Evolutionary conservation across 345 rosid genomes (phyloP).

Genomic region (Geranium brycei): DNA sequence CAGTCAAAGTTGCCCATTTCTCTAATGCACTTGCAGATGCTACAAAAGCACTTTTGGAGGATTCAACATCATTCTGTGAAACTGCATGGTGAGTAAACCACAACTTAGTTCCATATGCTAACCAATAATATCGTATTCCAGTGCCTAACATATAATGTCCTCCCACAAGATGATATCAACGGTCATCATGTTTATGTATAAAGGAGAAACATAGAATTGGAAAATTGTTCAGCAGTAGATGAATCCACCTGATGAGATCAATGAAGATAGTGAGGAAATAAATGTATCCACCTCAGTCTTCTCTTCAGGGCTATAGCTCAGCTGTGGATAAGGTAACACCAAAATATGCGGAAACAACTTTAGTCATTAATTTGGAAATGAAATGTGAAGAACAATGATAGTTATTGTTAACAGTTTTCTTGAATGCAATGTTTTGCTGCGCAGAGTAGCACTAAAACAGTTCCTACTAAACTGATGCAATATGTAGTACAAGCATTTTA

Average conservation of each 20-base stretch:
- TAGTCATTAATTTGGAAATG: too few relatives aligned
- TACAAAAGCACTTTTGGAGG: slow-evolving; percentile 66
- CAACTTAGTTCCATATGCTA: too few relatives aligned
- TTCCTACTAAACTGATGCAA: background rate
- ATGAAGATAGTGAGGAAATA: slow-evolving; percentile 62
- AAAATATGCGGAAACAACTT: too few relatives aligned
- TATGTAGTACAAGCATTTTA: background rate
- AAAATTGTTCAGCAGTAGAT: background rate
- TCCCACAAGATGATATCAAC: too few relatives aligned
- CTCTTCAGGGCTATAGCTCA: slow-evolving; percentile 59
- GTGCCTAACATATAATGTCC: background rate
- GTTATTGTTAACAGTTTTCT: too few relatives aligned
- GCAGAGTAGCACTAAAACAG: background rate
- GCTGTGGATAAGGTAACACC: slow-evolving; percentile 23
- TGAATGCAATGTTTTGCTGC: too few relatives aligned
- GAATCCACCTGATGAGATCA: slow-evolving; percentile 62
- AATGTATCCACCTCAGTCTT: slow-evolving; percentile 56
- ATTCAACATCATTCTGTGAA: slow-evolving; percentile 48
- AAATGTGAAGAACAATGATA: too few relatives aligned
- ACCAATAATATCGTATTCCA: background rate
- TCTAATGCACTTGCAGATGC: slow-evolving; percentile 72
- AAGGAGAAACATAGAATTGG: background rate
- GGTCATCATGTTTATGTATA: too few relatives aligned
- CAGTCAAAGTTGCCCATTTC: slow-evolving; percentile 67
- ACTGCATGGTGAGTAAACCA: slow-evolving; percentile 27